Conservation (phyloP, 345 rosid genomes). For the Trapa bicornis region DNA sequence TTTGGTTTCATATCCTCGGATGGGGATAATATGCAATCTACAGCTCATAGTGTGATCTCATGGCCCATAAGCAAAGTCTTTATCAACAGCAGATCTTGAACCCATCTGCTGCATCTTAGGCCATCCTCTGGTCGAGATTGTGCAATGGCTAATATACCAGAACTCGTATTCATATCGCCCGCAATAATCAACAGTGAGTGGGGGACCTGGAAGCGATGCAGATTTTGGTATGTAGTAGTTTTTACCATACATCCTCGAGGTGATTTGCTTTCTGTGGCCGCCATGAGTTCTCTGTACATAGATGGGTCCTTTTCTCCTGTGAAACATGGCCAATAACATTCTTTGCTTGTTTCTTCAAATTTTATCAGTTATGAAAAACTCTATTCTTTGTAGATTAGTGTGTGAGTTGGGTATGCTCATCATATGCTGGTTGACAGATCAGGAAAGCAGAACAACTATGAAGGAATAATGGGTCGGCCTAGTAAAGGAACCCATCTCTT, state of each 20-base stretch:
- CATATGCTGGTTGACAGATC: neutral
- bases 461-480: too few relatives aligned
- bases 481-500: too few relatives aligned
- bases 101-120: neutral
- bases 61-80: neutral
- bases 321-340: neutral
- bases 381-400: neutral
- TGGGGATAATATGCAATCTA: neutral
- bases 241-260: neutral
- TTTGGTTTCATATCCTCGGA: neutral
- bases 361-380: too few relatives aligned
- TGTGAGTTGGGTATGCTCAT: neutral
- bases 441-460: neutral
- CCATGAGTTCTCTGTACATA: neutral
- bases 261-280: neutral
- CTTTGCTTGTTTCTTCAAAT: neutral
- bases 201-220: neutral
- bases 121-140: neutral
- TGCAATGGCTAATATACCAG: neutral
- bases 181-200: neutral
- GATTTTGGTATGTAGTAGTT: neutral
- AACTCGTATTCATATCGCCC: neutral
- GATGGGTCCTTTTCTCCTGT: neutral
- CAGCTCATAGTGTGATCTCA: neutral
- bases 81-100: neutral